These are phyloP conservation scores for Triglochin maritima DNA, from an alignment of 106 monocot genomes.

Conservation along the genomic window DNA sequence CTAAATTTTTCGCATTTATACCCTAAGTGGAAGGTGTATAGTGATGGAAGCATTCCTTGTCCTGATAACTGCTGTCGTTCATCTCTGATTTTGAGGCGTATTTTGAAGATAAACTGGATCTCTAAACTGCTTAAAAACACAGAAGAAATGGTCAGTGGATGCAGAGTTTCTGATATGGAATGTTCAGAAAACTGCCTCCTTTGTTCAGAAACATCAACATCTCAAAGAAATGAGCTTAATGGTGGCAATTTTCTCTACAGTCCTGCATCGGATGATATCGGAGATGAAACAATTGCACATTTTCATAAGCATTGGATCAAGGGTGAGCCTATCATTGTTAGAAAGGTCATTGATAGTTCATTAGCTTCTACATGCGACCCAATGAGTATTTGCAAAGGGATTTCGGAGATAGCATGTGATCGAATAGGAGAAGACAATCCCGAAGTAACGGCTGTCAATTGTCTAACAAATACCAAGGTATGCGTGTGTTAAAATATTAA, in stretches of 20 bases:
- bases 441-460: slow-evolving; percentile 55
- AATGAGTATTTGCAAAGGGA: slow-evolving; percentile 60
- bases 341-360: slow-evolving; percentile 45
- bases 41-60: slow-evolving; percentile 71
- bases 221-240: slow-evolving; percentile 9
- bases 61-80: slow-evolving; percentile 57
- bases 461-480: slow-evolving; percentile 63
- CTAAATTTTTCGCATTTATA: slow-evolving; percentile 43
- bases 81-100: slow-evolving; percentile 56
- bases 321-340: slow-evolving; percentile 71
- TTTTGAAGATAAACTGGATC: slow-evolving; percentile 93
- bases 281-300: slow-evolving; percentile 40
- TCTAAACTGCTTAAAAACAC: slow-evolving; percentile 77
- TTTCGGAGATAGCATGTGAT: slow-evolving; percentile 52
- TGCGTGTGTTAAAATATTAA: background rate
- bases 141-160: slow-evolving; percentile 93
- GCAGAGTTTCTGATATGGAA: slow-evolving; percentile 35
- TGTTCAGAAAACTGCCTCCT: slow-evolving; percentile 22
- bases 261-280: slow-evolving; percentile 51
- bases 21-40: slow-evolving; percentile 77
- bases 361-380: slow-evolving; percentile 81
- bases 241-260: slow-evolving; percentile 42
- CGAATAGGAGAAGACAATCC: slow-evolving; percentile 34
- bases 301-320: slow-evolving; percentile 75
- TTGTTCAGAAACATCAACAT: slow-evolving; percentile 16